Evolutionary conservation across 129 eudicot species (phyloP).

Genomic region (Ambrosia artemisiifolia): DNA sequence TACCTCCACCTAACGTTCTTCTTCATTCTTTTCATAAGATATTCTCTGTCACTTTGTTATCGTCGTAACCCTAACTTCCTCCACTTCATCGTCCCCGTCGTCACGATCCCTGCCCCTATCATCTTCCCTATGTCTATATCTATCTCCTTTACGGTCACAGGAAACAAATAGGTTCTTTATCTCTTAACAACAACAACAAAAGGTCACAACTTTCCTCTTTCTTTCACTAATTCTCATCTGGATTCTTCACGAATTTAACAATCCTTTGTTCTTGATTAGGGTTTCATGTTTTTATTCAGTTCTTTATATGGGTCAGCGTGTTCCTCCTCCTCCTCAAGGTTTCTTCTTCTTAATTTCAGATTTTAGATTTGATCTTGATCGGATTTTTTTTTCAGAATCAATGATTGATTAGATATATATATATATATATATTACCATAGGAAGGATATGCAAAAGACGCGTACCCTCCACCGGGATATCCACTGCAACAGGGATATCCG

Average conservation of each 20-base stretch:
- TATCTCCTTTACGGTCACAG: too few species aligned
- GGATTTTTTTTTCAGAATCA: not conserved
- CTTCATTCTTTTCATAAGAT: too few species aligned
- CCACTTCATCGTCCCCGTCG: too few species aligned
- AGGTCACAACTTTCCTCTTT: not conserved
- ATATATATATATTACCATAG: too few species aligned
- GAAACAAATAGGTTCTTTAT: too few species aligned
- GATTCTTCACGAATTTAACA: not conserved
- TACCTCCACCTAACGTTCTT: too few species aligned
- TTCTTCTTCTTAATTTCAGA: not conserved
- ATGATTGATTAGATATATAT: too few species aligned
- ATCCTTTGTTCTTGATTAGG: not conserved
- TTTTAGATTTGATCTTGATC: not conserved
- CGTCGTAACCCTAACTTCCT: too few species aligned
- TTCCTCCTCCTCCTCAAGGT: conserved; percentile 54
- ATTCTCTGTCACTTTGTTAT: too few species aligned
- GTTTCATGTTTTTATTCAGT: not conserved
- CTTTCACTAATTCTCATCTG: not conserved
- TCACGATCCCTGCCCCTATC: too few species aligned
- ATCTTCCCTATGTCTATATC: too few species aligned
- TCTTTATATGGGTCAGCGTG: conserved; percentile 10
- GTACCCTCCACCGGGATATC: conserved; percentile 53
- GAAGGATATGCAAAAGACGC: conserved; percentile 60
- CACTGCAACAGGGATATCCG: conserved; percentile 53
- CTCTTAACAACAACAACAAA: too few species aligned